A percentile compares a stretch with the other conserved stretches of the same genome.
phyloP scores from a whole-genome alignment of 2,329 filamentous ascomycete species.

The Drechmeria coniospora region DNA sequence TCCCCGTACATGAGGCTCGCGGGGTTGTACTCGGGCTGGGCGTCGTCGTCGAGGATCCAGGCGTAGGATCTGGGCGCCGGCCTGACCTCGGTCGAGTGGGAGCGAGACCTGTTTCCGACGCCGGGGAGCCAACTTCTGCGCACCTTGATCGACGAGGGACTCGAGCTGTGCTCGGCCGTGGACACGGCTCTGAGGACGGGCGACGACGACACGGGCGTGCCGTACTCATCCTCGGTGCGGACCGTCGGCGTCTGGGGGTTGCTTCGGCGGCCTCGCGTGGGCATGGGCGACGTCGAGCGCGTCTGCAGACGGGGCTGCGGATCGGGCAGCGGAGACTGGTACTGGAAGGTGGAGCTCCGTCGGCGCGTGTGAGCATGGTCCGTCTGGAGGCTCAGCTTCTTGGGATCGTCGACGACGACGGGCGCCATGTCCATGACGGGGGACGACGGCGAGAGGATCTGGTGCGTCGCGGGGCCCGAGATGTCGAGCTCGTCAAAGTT shows the following conservation, averaged over 20 bases:
- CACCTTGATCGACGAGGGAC: constrained; percentile 28
- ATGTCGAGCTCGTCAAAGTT: constrained; percentile 9
- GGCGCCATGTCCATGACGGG: not conserved
- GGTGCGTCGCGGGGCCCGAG: constrained; percentile 8
- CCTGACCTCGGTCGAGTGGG: constrained; percentile 26
- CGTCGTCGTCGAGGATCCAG: constrained; percentile 40
- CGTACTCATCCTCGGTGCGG: no score
- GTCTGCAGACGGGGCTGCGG: constrained; percentile 11
- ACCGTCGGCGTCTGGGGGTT: constrained; percentile 32
- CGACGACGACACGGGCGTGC: no score
- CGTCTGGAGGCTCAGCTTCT: constrained; percentile 16
- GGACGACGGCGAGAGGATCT: constrained; percentile 15
- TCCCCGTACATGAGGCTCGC: constrained; percentile 35
- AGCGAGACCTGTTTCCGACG: constrained; percentile 30
- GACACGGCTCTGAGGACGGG: constrained; percentile 12
- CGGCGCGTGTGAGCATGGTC: constrained; percentile 10
- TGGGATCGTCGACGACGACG: constrained; percentile 7
- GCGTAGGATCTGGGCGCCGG: constrained; percentile 17
- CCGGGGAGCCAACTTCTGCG: constrained; percentile 40
- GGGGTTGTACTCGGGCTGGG: constrained; percentile 39
- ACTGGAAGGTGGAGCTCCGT: constrained; percentile 19
- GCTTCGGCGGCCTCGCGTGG: constrained; percentile 27
- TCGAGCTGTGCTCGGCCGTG: constrained; percentile 20
- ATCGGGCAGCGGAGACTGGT: constrained; percentile 10
- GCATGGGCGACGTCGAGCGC: constrained; percentile 16